These are phyloP conservation scores for Boletus vermiculosoides DNA, from an alignment of 768 basidiomycete genomes.

Conservation along the genomic window DNA sequence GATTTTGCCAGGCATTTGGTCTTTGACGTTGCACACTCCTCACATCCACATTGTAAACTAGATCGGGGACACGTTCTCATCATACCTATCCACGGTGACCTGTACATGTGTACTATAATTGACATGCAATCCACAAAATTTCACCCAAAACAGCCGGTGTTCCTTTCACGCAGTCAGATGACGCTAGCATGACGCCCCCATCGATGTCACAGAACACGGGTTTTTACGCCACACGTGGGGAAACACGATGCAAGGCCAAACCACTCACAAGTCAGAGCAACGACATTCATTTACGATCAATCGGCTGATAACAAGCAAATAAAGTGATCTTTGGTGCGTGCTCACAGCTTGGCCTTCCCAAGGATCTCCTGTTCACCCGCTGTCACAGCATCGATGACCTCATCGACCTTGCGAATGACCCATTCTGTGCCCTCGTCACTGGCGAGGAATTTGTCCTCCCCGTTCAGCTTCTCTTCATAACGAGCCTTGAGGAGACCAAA, in stretches of 20 bases:
- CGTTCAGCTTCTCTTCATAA: slow-evolving; percentile 51
- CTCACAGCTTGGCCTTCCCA: slow-evolving; percentile 63
- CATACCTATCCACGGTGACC: slow-evolving; percentile 29
- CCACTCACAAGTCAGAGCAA: slow-evolving; percentile 15
- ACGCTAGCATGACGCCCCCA: slow-evolving; percentile 13
- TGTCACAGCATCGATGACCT: slow-evolving; percentile 72
- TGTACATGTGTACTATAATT: slow-evolving; percentile 33
- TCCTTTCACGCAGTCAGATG: slow-evolving; percentile 22
- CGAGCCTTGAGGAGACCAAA: slow-evolving; percentile 89
- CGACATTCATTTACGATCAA: slow-evolving; percentile 28
- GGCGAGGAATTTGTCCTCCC: slow-evolving; percentile 77
- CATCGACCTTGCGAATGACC: slow-evolving; percentile 82
- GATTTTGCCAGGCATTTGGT: slow-evolving; percentile 61
- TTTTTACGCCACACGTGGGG: slow-evolving; percentile 32
- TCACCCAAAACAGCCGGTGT: slow-evolving; percentile 22
- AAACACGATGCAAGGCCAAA: slow-evolving; percentile 31
- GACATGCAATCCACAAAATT: slow-evolving; percentile 28
- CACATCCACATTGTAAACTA: slow-evolving; percentile 34
- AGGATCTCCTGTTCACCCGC: slow-evolving; percentile 39
- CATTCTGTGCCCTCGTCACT: slow-evolving; percentile 87
- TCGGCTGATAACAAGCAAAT: slow-evolving; percentile 31
- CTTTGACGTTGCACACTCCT: slow-evolving; percentile 34
- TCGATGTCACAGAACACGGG: slow-evolving; percentile 29
- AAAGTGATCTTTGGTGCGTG: slow-evolving; percentile 23
- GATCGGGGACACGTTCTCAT: slow-evolving; percentile 28